phyloP scores from a whole-genome alignment of 768 basidiomycete genomes.

The Psilocybe cyanescens region DNA sequence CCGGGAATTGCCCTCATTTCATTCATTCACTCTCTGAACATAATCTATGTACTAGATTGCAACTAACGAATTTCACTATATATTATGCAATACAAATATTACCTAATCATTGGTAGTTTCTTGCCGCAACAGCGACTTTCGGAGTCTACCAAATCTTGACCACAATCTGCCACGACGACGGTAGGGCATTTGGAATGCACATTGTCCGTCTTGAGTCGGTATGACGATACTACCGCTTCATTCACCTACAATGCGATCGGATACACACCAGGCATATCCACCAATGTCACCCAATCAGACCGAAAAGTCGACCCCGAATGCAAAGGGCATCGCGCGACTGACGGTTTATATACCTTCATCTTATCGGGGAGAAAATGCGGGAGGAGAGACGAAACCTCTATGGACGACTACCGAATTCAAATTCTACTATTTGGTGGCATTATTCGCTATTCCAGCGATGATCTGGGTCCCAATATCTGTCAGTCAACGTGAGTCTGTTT shows the following conservation, averaged over 20 bases:
- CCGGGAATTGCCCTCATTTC: no score
- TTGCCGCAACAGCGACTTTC: no score
- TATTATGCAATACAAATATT: no score
- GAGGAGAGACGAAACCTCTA: constrained; percentile 39
- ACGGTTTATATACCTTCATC: constrained; percentile 30
- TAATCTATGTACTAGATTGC: no score
- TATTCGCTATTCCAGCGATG: constrained; percentile 73
- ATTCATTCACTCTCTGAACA: no score
- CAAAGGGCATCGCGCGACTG: constrained; percentile 25
- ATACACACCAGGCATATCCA: constrained; percentile 5
- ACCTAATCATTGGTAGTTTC: no score
- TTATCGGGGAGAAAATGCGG: constrained; percentile 15
- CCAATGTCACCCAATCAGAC: constrained; percentile 6
- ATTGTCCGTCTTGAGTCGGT: background rate
- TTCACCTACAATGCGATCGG: constrained; percentile 6
- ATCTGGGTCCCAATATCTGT: constrained; percentile 72
- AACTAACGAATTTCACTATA: no score
- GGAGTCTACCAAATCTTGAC: no score
- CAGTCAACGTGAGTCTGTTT: constrained; percentile 68
- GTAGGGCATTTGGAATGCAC: background rate
- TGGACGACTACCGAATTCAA: constrained; percentile 87
- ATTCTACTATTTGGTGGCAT: constrained; percentile 67
- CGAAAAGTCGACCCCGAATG: constrained; percentile 11
- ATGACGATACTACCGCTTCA: constrained; percentile 17
- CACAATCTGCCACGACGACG: background rate